Base-by-base conservation (phyloP, 805 yeast species). In the Scheffersomyces amazonensis region DNA sequence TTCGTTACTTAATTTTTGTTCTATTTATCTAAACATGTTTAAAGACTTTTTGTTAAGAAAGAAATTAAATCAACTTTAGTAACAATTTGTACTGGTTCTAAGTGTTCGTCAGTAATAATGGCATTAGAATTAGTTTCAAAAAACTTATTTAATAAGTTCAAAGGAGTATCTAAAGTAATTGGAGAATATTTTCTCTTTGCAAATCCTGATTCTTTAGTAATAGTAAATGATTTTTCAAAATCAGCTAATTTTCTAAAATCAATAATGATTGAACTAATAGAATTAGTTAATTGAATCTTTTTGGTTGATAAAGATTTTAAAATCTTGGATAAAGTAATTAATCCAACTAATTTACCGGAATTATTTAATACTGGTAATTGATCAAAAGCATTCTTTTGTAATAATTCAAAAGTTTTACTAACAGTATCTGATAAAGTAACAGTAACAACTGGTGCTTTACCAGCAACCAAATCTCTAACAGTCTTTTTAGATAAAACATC, bases 71-170 rank as follows among this genome's bases (percentile, higher is more conserved):
- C 96, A 55, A 87, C 91, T 71, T 87, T 87, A 43, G 96, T 87
- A 41, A 86, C 96, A 42, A 87, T 82, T 60, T 87, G 91, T 33
- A 85, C 73, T 34, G 95, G 93, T 54, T 75, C 81, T 54, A 74
- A 69, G 29, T 81, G 80, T 4, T 62, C 65, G 53, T 83, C 90
- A 33, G 95, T 86, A 41, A 87, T 85, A 51, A 87, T 77, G 25
- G 93, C 95, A 48, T 86, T 80, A 10, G 95, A 84, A 63, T 85
- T 82, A 54, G 81, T 85, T 68, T 87, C 96, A 52, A 87, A 87
- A 64, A 87, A 87, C 54, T 75, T 74, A 69, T 82, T 84, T 62
- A 87, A 73, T 43, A 83, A 83, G 27, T 75, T 60, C 54, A 87
- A 71, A 37, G 81, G 73, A 8, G 95, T 82, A 37, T 75, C 72